These are phyloP conservation scores for Annulohypoxylon moriforme DNA, from an alignment of 495 filamentous ascomycete species.

Conservation along the genomic window DNA sequence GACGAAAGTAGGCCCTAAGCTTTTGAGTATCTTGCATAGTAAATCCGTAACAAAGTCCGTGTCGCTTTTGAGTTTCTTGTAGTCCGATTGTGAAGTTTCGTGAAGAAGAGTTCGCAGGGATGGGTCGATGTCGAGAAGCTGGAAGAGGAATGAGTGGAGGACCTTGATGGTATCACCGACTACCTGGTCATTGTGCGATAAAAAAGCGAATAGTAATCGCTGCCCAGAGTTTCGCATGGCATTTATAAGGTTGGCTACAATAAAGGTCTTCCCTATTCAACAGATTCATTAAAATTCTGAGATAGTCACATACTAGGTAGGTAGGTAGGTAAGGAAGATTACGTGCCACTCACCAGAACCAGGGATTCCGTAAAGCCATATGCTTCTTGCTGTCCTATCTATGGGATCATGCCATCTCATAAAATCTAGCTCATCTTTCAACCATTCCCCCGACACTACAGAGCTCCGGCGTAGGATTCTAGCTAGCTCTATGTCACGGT, in stretches of 20 bases:
- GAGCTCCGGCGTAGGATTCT: conserved; percentile 17
- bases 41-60: conserved; percentile 9
- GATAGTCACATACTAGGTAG: no score
- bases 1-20: conserved; percentile 17
- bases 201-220: conserved; percentile 20
- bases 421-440: conserved; percentile 19
- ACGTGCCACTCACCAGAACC: conserved; percentile 26
- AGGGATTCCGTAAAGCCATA: conserved; percentile 34
- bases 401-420: conserved; percentile 13
- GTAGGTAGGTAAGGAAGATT: no score
- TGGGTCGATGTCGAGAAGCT: conserved; percentile 15
- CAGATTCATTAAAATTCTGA: not conserved
- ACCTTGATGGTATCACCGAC: conserved; percentile 21
- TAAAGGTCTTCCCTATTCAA: conserved; percentile 26
- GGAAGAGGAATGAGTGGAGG: conserved; percentile 31
- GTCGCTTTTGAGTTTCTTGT: conserved; percentile 30
- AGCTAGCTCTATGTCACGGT: conserved; percentile 2
- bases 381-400: conserved; percentile 12
- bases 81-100: conserved; percentile 4
- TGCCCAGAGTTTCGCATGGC: conserved; percentile 7
- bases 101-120: conserved; percentile 8
- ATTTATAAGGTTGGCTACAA: conserved; percentile 18
- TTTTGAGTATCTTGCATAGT: conserved; percentile 18
- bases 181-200: conserved; percentile 22
- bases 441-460: conserved; percentile 24